phyloP scores from a whole-genome alignment of 2,329 filamentous ascomycete genomes.

The Xylaria sp. region DNA sequence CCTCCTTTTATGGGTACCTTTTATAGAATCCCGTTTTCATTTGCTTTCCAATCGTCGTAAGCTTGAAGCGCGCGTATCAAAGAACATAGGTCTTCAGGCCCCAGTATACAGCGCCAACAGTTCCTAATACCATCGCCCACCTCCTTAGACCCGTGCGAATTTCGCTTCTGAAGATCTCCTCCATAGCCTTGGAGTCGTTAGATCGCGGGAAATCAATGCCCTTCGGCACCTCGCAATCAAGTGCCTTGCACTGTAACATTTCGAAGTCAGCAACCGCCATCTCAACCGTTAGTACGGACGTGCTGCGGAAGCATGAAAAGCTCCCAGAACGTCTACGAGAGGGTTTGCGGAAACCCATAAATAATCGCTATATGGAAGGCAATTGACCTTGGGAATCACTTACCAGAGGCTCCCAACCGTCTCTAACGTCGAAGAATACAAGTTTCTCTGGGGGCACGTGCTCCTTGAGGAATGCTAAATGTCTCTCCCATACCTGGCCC shows the following conservation, averaged over 20 bases:
- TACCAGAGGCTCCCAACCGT: slow-evolving; percentile 42
- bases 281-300: neutral
- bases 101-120: slow-evolving; percentile 30
- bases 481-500: slow-evolving; percentile 40
- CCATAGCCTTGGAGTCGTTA: slow-evolving; percentile 44
- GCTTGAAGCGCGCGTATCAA: slow-evolving; percentile 1
- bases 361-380: neutral
- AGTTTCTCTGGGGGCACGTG: slow-evolving; percentile 42
- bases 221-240: slow-evolving; percentile 40
- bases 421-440: slow-evolving; percentile 44
- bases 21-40: neutral
- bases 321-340: neutral
- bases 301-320: neutral
- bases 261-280: neutral
- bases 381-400: neutral
- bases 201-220: slow-evolving; percentile 41
- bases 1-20: neutral
- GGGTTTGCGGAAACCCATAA: neutral
- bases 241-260: slow-evolving; percentile 36
- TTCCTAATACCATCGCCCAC: slow-evolving; percentile 40
- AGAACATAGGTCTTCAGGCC: slow-evolving; percentile 31
- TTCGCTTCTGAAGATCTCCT: slow-evolving; percentile 41
- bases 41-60: neutral
- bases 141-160: slow-evolving; percentile 38
- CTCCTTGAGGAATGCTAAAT: slow-evolving; percentile 43